phyloP scores from a whole-genome alignment of 176 grass and related monocot genomes.

The Lolium rigidum region DNA sequence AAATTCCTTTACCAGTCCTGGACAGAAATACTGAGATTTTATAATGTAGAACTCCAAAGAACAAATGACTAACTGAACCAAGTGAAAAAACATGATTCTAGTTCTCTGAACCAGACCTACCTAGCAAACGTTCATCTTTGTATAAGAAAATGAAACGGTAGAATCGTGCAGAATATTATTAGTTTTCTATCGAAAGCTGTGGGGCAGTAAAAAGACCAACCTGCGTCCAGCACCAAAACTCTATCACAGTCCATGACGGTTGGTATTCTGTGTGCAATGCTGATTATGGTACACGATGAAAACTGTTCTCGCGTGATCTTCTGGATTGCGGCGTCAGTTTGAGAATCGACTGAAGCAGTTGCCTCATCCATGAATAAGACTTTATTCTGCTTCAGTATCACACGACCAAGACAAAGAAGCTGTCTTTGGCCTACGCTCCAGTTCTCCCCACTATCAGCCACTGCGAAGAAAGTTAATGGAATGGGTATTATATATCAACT shows the following conservation, averaged over 20 bases:
- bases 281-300: constrained; percentile 84
- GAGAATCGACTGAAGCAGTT: constrained; percentile 95
- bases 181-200: too few species aligned
- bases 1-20: constrained; percentile 88
- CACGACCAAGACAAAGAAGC: constrained; percentile 82
- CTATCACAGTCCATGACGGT: constrained; percentile 94
- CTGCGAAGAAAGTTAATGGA: constrained; percentile 31
- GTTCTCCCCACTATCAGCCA: constrained; percentile 87
- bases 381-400: constrained; percentile 70
- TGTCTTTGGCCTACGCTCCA: constrained; percentile 96
- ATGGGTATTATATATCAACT: background rate
- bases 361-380: constrained; percentile 96
- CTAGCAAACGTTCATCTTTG: too few species aligned
- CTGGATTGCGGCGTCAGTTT: constrained; percentile 88
- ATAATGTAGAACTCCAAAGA: background rate
- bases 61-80: too few species aligned
- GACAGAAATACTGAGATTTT: constrained; percentile 2
- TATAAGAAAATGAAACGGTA: too few species aligned
- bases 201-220: constrained; percentile 19
- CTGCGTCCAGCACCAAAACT: constrained; percentile 89
- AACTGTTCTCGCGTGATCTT: constrained; percentile 88
- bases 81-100: too few species aligned
- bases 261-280: constrained; percentile 95
- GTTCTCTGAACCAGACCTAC: too few species aligned
- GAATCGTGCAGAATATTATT: too few species aligned